Evolutionary conservation across 2,329 filamentous ascomycete genomes (phyloP).

Genomic region (Talaromyces sp.): DNA sequence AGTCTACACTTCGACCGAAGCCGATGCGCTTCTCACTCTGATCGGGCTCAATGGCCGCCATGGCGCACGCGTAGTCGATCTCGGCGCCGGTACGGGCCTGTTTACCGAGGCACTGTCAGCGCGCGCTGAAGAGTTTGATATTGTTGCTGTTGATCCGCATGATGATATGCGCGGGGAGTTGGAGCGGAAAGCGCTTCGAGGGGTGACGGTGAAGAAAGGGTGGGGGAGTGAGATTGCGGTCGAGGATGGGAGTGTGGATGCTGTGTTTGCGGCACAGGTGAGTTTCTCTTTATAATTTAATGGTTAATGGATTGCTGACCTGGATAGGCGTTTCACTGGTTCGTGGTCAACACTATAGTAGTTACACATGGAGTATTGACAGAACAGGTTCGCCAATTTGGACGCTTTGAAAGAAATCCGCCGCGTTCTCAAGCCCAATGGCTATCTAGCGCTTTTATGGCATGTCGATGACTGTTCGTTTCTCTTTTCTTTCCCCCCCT

Average conservation of each 20-base stretch:
- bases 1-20: slow-evolving; percentile 57
- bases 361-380: neutral
- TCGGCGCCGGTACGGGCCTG: slow-evolving; percentile 67
- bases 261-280: slow-evolving; percentile 65
- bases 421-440: slow-evolving; percentile 58
- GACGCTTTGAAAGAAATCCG: slow-evolving; percentile 63
- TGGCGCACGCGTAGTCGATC: slow-evolving; percentile 55
- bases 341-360: slow-evolving; percentile 17
- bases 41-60: slow-evolving; percentile 48
- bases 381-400: slow-evolving; percentile 61
- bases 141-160: slow-evolving; percentile 63
- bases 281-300: neutral
- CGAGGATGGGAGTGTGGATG: slow-evolving; percentile 58
- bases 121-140: slow-evolving; percentile 55
- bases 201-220: slow-evolving; percentile 55
- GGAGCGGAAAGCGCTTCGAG: slow-evolving; percentile 51
- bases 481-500: slow-evolving; percentile 1
- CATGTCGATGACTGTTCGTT: slow-evolving; percentile 66
- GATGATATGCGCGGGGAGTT: slow-evolving; percentile 62
- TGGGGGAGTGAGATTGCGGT: slow-evolving; percentile 55
- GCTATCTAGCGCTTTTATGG: slow-evolving; percentile 65
- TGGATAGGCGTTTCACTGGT: slow-evolving; percentile 50
- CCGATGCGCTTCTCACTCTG: slow-evolving; percentile 54
- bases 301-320: neutral
- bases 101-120: slow-evolving; percentile 61